Evolutionary conservation across 371 early-diverging fungal genomes (phyloP).

Genomic region (Lichtheimia ramosa): DNA sequence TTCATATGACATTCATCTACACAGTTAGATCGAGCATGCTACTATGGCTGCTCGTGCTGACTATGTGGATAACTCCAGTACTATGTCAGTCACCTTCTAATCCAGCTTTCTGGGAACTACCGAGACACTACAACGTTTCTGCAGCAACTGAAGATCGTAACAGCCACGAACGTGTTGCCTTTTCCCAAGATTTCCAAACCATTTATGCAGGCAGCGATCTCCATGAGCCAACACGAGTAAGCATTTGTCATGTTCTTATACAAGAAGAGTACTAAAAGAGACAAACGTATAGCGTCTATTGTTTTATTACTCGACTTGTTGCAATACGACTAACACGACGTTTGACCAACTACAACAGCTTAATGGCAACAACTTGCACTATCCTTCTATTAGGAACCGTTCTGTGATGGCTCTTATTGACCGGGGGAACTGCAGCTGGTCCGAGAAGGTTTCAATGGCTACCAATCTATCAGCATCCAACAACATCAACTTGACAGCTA

Average conservation of each 20-base stretch:
- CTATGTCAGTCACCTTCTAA: neutral
- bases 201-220: constrained; percentile 25
- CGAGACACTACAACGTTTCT: constrained; percentile 15
- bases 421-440: constrained; percentile 33
- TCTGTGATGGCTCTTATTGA: constrained; percentile 31
- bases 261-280: constrained; percentile 17
- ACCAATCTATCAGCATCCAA: constrained; percentile 17
- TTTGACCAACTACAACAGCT: constrained; percentile 11
- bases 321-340: constrained; percentile 8
- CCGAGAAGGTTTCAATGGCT: constrained; percentile 29
- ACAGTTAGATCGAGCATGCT: neutral
- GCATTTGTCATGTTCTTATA: constrained; percentile 5
- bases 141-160: constrained; percentile 19
- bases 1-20: neutral
- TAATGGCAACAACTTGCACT: neutral
- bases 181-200: constrained; percentile 34
- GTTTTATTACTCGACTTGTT: constrained; percentile 11
- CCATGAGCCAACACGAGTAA: neutral
- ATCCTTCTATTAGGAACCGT: neutral
- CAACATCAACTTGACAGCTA: constrained; percentile 23
- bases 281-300: constrained; percentile 6
- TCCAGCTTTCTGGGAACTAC: constrained; percentile 18
- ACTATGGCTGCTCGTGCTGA: neutral
- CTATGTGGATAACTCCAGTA: neutral
- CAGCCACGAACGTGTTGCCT: neutral